Conservation (phyloP, 2,329 filamentous ascomycete species). For the Alternaria ventricosa region DNA sequence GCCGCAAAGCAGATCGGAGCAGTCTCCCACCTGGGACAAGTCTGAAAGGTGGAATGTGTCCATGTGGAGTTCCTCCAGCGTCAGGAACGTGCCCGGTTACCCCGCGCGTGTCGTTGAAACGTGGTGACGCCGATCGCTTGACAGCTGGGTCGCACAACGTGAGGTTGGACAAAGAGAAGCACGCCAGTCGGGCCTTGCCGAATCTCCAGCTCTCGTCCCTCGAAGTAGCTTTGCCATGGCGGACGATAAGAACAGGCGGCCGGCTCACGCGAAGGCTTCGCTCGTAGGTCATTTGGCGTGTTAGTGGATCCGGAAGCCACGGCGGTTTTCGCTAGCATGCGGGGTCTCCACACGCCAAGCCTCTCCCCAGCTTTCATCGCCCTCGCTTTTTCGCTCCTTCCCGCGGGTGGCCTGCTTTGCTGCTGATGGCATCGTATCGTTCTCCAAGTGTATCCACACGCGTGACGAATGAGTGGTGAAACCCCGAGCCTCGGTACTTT, state of each 20-base stretch:
- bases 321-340: slow-evolving; percentile 23
- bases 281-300: slow-evolving; percentile 19
- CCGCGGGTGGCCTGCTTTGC: slow-evolving; percentile 5
- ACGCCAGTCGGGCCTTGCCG: slow-evolving; percentile 3
- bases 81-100: slow-evolving; percentile 1
- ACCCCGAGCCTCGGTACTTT: slow-evolving; percentile 36
- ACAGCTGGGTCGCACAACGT: slow-evolving; percentile 5
- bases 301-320: slow-evolving; percentile 14
- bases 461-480: slow-evolving; percentile 11
- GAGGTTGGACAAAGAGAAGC: slow-evolving; percentile 15
- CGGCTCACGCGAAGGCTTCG: slow-evolving; percentile 5
- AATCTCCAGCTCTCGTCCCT: slow-evolving; percentile 8
- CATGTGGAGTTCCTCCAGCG: slow-evolving; percentile 1
- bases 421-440: neutral
- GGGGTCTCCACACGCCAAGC: slow-evolving; percentile 41
- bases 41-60: neutral
- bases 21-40: slow-evolving; percentile 8
- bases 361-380: slow-evolving; percentile 25
- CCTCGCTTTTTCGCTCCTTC: slow-evolving; percentile 16
- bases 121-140: slow-evolving; percentile 7
- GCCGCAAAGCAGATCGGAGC: slow-evolving; percentile 5
- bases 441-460: neutral
- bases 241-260: slow-evolving; percentile 13
- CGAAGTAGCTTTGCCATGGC: slow-evolving; percentile 9
- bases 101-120: slow-evolving; percentile 10